Evolutionary conservation across 108 stramenopile species (phyloP).

Genomic region (Chaetoceros tenuissimus): DNA sequence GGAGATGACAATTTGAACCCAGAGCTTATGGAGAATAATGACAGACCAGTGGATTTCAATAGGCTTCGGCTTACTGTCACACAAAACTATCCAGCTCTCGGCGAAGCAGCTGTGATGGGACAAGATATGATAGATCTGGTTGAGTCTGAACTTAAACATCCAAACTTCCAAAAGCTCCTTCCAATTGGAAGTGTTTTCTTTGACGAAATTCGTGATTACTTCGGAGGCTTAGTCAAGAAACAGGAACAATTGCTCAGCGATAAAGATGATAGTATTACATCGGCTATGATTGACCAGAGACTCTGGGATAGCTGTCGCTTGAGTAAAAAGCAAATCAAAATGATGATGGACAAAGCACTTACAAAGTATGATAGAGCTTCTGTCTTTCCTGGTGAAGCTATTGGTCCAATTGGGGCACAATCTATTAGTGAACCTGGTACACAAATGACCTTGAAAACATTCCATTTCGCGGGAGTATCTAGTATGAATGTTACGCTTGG

Average conservation of each 20-base stretch:
- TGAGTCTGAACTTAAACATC: conserved; percentile 28
- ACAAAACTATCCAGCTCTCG: conserved; percentile 43
- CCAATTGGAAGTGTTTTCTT: conserved; percentile 61
- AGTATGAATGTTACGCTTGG: conserved; percentile 99
- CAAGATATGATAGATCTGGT: conserved; percentile 41
- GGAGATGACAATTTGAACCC: conserved; percentile 98
- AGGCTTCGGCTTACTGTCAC: conserved; percentile 55
- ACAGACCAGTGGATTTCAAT: conserved; percentile 76
- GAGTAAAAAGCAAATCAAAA: conserved; percentile 66
- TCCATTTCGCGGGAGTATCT: conserved; percentile 99
- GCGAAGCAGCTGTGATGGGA: conserved; percentile 37
- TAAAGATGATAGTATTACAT: conserved; percentile 5
- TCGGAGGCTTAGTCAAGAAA: conserved; percentile 43
- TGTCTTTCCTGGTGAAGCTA: conserved; percentile 94
- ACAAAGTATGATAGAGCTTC: conserved; percentile 70
- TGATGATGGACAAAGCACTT: conserved; percentile 56
- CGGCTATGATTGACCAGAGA: conserved; percentile 19
- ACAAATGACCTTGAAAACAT: conserved; percentile 97
- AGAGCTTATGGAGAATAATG: conserved; percentile 90
- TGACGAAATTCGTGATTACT: conserved; percentile 58
- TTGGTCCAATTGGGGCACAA: conserved; percentile 97
- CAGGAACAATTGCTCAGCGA: conserved; percentile 29
- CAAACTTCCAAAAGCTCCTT: conserved; percentile 54
- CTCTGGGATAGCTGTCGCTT: conserved; percentile 70
- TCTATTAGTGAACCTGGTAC: conserved; percentile 97